Base-by-base conservation (phyloP, 2,329 filamentous ascomycete genomes). In the Cordyceps militaris region DNA sequence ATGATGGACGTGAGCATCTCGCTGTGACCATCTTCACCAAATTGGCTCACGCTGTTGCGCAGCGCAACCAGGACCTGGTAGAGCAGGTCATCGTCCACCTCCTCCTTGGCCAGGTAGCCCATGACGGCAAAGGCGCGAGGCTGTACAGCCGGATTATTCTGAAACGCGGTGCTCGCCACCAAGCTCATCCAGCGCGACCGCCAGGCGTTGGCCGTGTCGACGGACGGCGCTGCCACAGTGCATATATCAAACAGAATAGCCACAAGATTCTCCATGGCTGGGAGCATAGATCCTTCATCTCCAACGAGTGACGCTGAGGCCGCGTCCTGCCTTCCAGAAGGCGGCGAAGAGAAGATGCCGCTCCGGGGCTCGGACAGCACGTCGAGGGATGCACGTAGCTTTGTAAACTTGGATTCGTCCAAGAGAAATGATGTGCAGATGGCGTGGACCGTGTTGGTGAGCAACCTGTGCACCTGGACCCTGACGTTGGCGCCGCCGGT, bases 161-260 rank as follows among this genome's bases (percentile, higher is more conserved):
- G 85, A 66, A 88, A 88, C 0, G 85, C 85, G 10, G 85, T 88
- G 66, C 85, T 88, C 16, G 85, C 84, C 40, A 88, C 84, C 23
- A 88, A 73, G 64, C 84, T 87, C 85, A 88, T 88, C 85, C 85
- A 88, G 21, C 85, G 79, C 21, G 85, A 85, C 26, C 85, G 80
- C 85, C 85, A 88, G 16, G 82, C 79, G 64, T 88, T 88, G 23
- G 84, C 80, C 64, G 85, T 75, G 63, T 88, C 84, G 9, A 83
- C 71, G 0, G 84, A 84, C 11, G 84, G 82, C 13, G 85, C 85
- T 3, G 85, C 84, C 16, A 85, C 73, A 2, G 78, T 75, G 61
- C 82, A 87, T 14, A 86, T 77, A 59, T 88, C 85, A 52, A 86
- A 84, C 19, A 88, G 70, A 1, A 86, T 69, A 23, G 77, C 76